These are phyloP conservation scores for Salix viminalis DNA, from an alignment of 345 rosid species.

Conservation along the genomic window DNA sequence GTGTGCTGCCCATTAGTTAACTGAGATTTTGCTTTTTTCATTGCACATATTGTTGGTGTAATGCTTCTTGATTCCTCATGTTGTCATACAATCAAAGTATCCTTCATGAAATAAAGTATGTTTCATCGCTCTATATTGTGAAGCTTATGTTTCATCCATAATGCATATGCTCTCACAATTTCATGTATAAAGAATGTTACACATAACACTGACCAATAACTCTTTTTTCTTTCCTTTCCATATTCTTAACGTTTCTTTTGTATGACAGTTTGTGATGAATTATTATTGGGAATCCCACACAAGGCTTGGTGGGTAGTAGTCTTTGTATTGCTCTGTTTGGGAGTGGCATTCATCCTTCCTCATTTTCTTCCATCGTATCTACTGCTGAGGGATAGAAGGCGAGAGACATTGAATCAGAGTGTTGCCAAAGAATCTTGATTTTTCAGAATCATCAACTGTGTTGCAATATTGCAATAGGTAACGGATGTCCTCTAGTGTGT, in stretches of 20 bases:
- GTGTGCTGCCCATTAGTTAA: too few species aligned
- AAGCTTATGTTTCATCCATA: too few species aligned
- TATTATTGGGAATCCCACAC: constrained; percentile 63
- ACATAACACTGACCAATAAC: background rate
- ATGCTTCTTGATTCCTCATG: too few species aligned
- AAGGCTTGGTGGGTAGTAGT: constrained; percentile 65
- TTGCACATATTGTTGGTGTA: too few species aligned
- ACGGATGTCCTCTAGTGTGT: too few species aligned
- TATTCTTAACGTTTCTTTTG: background rate
- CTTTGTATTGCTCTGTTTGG: constrained; percentile 56
- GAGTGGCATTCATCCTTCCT: constrained; percentile 47
- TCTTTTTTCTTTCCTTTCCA: background rate
- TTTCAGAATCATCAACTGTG: background rate
- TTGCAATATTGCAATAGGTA: background rate
- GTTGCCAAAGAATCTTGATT: constrained; percentile 40
- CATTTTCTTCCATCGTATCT: constrained; percentile 49
- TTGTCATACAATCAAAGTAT: too few species aligned
- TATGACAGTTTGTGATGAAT: constrained; percentile 73
- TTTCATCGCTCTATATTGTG: too few species aligned
- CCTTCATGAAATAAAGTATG: too few species aligned
- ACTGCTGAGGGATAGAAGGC: constrained; percentile 26
- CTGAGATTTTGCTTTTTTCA: too few species aligned
- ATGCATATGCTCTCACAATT: too few species aligned
- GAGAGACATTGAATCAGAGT: constrained; percentile 2
- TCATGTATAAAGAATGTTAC: background rate